Evolutionary conservation across 495 filamentous ascomycete species (phyloP), one percentile per base, ranked within the genome.

Genomic region (Emericellopsis terricola): DNA sequence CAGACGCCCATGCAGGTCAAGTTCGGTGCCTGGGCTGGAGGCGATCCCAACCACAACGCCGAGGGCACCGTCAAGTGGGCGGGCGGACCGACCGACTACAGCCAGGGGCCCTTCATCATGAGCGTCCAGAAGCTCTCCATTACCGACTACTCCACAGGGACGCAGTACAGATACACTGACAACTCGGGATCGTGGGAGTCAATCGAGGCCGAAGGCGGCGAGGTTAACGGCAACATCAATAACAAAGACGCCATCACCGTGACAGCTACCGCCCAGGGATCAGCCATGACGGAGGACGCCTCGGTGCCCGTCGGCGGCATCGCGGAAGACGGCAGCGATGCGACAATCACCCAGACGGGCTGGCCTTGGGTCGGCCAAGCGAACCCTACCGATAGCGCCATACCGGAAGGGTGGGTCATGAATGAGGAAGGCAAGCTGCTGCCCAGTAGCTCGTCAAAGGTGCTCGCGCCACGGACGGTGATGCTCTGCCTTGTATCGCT

Each of bases 1-100:
- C 87, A 94, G 54, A 87, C 83, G 1, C 87, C 87, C 3, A 84
- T 86, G 75, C 71, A 78, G 39, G 53, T 94, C 44, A 82, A 82
- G 48, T 64, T 93, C 34, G 89, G 89, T 37, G 62, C 76, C 35
- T 94, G 89, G 89, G 68, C 74, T 33, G 87, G 78, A 44, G 87
- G 87, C 49, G 86, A 91, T 47, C 51, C 74, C 1, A 50, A 50
- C 42, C 20, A 19, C 33, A 85, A 87, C 46, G 48, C 69, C 7
- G 50, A 68, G 8, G 82, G 80, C 37, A 94, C 87, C 10, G 80
- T 94, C 31, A 33, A 73, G 36, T 97, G 89, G 89, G 82, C 89
- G 38, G 70, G 74, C 23, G 89, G 89, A 20, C 63, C 62, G 21
- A 87, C 78, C 15, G 73, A 87, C 52, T 93, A 85, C 49, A 65